Evolutionary conservation across 2,329 filamentous ascomycete genomes (phyloP).

Genomic region (Ceratocystis variospora): DNA sequence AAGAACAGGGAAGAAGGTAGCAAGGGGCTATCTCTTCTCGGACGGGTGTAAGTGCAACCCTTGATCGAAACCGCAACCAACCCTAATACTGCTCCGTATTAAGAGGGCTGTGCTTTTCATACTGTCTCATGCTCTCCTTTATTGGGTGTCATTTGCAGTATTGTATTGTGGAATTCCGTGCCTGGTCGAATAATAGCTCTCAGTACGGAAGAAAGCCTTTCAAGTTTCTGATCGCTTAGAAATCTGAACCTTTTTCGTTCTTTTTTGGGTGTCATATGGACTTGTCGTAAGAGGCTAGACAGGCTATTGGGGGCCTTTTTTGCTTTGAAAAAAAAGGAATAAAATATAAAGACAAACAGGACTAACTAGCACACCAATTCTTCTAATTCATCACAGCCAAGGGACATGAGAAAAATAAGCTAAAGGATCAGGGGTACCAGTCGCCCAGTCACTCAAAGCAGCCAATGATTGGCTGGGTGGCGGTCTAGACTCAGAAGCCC

Average conservation of each 20-base stretch:
- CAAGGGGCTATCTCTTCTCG: background rate
- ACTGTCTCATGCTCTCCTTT: background rate
- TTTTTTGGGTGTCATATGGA: background rate
- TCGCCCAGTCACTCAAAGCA: background rate
- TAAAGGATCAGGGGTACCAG: background rate
- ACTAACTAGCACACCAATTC: background rate
- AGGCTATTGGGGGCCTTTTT: background rate
- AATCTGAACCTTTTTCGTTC: background rate
- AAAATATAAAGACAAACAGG: background rate
- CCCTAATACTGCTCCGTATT: background rate
- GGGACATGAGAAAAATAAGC: slow-evolving; percentile 3
- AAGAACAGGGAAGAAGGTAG: background rate
- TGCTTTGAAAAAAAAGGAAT: background rate
- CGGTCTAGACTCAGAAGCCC: background rate
- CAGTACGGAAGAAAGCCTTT: background rate
- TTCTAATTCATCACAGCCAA: background rate
- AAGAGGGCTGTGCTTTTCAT: background rate
- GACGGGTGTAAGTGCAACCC: background rate
- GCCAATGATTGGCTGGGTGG: background rate
- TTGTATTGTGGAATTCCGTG: background rate
- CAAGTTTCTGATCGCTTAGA: background rate
- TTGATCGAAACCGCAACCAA: background rate
- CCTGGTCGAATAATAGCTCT: background rate
- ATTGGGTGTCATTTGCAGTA: background rate
- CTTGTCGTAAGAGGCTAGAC: background rate